Base-by-base conservation (phyloP, 371 early-diverging fungal genomes). In the Capniomyces stellatus region DNA sequence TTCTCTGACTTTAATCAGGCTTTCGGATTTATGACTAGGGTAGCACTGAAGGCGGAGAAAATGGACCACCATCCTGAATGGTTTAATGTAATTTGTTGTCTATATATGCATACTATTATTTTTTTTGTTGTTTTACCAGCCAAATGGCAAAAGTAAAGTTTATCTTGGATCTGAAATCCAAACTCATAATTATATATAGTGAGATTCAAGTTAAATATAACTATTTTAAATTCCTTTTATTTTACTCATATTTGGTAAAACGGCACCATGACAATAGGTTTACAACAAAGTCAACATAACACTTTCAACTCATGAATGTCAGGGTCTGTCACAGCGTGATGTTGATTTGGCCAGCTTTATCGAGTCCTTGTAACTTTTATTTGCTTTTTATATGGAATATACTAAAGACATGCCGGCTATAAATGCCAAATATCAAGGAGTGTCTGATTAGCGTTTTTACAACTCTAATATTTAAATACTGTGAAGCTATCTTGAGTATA, bases 11-110 rank as follows among this genome's bases (percentile, higher is more conserved):
- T 95, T 60, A 81, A 75, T 66, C 74, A 76, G 51, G 96, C 93
- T 1, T 93, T 89, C 66, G 86, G 84, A 10, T 95, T 95, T 69
- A 93, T 95, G 92, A 75, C 90, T 13, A 73, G 82, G 23, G 85
- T 93, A 6, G 94, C 95, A 12, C 67, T 91, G 46, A 74, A 75
- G 40, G 93, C 93, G 27, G 95, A 94, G 51, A 84, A 82, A 64
- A 73, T 77, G 64, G 84, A 90, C 60, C 96, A 95, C 64, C 96
- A 95, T 60, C 96, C 96, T 10, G 89, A 89, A 65, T 89, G 89
- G 89, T 86, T 85, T 59, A 89, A 89, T 64, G 86, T 85, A 73
- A 35, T 6, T 35, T 35, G n/a, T 35, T 35, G 15, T 35, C 35
- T 35, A 15, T 10, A 10, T 35, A 35, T 35, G n/a, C 35, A 35